Evolutionary conservation across 1,284 basidiomycete genomes (phyloP), one percentile per base, ranked within the genome.

Genomic region (Sporisorium sorghi): DNA sequence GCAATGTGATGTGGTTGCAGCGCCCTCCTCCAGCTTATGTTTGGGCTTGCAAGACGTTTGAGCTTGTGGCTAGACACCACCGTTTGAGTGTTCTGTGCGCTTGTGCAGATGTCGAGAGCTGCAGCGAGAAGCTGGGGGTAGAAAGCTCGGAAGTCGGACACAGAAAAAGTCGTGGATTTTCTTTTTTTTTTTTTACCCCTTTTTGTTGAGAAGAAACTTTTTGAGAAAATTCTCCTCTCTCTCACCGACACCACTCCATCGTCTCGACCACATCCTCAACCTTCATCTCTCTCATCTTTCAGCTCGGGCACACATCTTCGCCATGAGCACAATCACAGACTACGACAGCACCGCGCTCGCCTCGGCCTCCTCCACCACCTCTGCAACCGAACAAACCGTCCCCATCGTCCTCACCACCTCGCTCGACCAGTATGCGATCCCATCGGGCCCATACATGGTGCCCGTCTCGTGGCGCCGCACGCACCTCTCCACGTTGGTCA

Each of bases 401-500:
- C 79, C 79, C 21, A 70, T 81, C 40, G 48, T 65, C 28, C 74
- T 81, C 37, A 70, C 58, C 19, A 81, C 79, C 17, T 64, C 69
- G 0, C 60, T 77, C 43, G 85, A 87, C 1, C 62, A 81, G 33
- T 93, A 95, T 85, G 88, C 90, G 14, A 90, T 99, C 24, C 96
- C 95, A 0, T 87, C 90, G 1, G 92, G 94, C 83, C 95, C 94
- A 81, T 98, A 95, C 85, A 91, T 98, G 89, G 92, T 99, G 24
- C 96, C 96, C 0, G 87, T 90, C 1, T 87, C 90, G 84, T 99
- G 95, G 95, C 90, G 89, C 60, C 90, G 95, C 17, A 97, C 92
- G 84, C 96, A 98, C 83, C 91, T 99, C n/a, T 98, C 95, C 0
- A 94, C 97, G 73, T 90, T 98, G 49, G 91, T 99, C 76, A 99